Evolutionary conservation across 202 grass and related monocot species (phyloP).

Genomic region (Saccharum hybrid): DNA sequence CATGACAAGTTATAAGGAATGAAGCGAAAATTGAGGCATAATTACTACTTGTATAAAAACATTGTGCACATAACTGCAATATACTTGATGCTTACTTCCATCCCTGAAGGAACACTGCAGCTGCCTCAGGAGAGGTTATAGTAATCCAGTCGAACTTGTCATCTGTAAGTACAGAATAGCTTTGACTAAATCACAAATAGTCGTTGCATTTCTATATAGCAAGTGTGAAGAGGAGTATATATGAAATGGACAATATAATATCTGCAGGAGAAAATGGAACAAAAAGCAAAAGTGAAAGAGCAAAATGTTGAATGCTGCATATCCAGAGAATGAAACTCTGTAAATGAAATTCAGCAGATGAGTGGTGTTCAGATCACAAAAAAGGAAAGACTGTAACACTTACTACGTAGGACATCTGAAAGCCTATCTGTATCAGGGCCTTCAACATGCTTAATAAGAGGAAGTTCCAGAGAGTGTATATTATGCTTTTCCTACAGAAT

Average conservation of each 20-base stretch:
- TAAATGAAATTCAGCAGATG: neutral
- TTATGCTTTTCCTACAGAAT: conserved; percentile 63
- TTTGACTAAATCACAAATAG: conserved; percentile 29
- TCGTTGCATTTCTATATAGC: conserved; percentile 2
- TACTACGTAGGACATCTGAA: conserved; percentile 59
- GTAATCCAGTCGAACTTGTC: conserved; percentile 87
- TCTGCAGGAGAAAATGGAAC: conserved; percentile 23
- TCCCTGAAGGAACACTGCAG: conserved; percentile 79
- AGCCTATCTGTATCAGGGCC: conserved; percentile 85
- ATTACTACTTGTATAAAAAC: conserved; percentile 28
- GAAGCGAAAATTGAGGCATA: conserved; percentile 4
- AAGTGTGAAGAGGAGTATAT: conserved; percentile 22
- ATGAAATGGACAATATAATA: conserved; percentile 10
- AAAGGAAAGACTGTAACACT: conserved; percentile 37
- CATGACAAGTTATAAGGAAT: conserved; percentile 26
- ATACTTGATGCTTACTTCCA: conserved; percentile 86
- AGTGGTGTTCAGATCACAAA: neutral
- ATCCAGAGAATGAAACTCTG: neutral
- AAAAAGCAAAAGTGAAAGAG: neutral
- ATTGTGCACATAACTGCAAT: conserved; percentile 27
- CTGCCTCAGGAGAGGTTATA: conserved; percentile 92
- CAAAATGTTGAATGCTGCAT: neutral
- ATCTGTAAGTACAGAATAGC: conserved; percentile 55
- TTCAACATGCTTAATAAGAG: conserved; percentile 74
- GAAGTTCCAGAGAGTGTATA: conserved; percentile 72